Percentiles rank a stretch among this genome's conserved stretches.
phyloP scores from a whole-genome alignment of 2,329 filamentous ascomycete species.

The Aschersonia sp. region DNA sequence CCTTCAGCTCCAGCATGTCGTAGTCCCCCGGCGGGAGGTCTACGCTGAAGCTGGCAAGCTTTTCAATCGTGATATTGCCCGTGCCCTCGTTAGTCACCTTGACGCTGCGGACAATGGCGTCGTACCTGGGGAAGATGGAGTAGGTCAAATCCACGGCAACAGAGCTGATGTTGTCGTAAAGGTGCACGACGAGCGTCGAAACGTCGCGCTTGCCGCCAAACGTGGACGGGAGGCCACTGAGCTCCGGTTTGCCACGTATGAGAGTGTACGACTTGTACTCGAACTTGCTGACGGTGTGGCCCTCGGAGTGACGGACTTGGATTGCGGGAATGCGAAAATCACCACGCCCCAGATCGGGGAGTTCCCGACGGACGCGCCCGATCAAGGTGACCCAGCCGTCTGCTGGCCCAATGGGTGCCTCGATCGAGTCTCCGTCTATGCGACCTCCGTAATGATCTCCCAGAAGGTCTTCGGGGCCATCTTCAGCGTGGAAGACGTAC shows the following conservation, averaged over 20 bases:
- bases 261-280: slow-evolving; percentile 43
- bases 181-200: slow-evolving; percentile 39
- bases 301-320: slow-evolving; percentile 41
- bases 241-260: slow-evolving; percentile 36
- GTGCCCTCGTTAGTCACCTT: slow-evolving; percentile 44
- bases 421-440: slow-evolving; percentile 29
- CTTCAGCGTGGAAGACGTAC: slow-evolving; percentile 50
- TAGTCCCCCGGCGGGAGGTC: slow-evolving; percentile 46
- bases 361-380: slow-evolving; percentile 42
- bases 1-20: slow-evolving; percentile 46
- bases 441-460: slow-evolving; percentile 48
- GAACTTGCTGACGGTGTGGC: slow-evolving; percentile 44
- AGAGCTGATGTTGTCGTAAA: slow-evolving; percentile 44
- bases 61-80: slow-evolving; percentile 35
- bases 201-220: slow-evolving; percentile 42
- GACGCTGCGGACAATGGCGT: slow-evolving; percentile 47
- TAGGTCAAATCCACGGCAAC: slow-evolving; percentile 46
- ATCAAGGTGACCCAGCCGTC: slow-evolving; percentile 39
- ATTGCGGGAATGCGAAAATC: slow-evolving; percentile 49
- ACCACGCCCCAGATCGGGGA: slow-evolving; percentile 48
- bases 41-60: slow-evolving; percentile 44
- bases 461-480: slow-evolving; percentile 37
- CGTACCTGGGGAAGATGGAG: slow-evolving; percentile 46
- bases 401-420: slow-evolving; percentile 21
- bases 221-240: slow-evolving; percentile 43